A percentile compares a stretch with the other conserved stretches of the same genome.
phyloP scores from a whole-genome alignment of 495 filamentous ascomycete genomes.

The Mycothermus thermophilus region DNA sequence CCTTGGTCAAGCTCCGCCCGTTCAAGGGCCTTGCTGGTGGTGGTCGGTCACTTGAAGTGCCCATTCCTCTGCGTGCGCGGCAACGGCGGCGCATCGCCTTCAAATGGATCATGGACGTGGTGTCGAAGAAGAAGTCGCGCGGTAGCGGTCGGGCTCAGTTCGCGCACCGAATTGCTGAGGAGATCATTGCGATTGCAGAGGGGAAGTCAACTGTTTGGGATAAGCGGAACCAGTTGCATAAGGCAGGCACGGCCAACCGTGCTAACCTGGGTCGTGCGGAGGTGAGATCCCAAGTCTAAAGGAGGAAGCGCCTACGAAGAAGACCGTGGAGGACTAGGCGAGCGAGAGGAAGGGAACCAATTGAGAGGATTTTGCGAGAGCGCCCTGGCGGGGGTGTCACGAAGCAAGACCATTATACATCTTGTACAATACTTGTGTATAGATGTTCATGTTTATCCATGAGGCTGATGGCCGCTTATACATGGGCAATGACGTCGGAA shows the following conservation, averaged over 20 bases:
- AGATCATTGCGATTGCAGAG: conserved; percentile 78
- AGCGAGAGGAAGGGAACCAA: no score
- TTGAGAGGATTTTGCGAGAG: no score
- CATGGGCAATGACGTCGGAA: no score
- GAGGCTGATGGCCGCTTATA: no score
- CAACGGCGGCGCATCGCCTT: conserved; percentile 69
- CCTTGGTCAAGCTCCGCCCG: conserved; percentile 61
- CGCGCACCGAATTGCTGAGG: conserved; percentile 69
- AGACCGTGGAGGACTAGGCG: background rate
- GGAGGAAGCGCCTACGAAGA: background rate
- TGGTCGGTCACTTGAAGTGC: conserved; percentile 69
- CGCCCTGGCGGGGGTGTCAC: no score
- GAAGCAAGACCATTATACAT: no score
- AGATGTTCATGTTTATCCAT: no score
- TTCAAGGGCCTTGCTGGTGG: conserved; percentile 73
- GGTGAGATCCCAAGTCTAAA: conserved; percentile 5
- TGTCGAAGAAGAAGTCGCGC: conserved; percentile 51
- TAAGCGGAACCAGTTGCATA: conserved; percentile 54
- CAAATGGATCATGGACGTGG: conserved; percentile 74
- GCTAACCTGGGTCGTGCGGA: conserved; percentile 45
- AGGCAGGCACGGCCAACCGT: conserved; percentile 54
- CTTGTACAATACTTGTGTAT: no score
- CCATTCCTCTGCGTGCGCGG: conserved; percentile 55
- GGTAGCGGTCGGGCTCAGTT: conserved; percentile 50
- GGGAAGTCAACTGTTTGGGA: conserved; percentile 77